Base-by-base conservation (phyloP, 176 grass and related monocot species). In the Rhynchospora breviuscula region DNA sequence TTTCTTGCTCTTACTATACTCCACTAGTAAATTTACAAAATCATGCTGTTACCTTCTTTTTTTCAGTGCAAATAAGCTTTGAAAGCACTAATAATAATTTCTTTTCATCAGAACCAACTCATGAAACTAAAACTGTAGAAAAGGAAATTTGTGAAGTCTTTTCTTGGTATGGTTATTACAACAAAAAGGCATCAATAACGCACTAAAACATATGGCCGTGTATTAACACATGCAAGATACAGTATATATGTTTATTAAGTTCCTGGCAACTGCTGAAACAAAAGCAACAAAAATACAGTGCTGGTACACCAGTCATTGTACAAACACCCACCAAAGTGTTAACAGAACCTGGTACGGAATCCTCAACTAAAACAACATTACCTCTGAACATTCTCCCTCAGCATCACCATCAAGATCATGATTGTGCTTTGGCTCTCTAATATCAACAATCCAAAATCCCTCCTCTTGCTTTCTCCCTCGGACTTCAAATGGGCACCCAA, bases 401-500 rank as follows among this genome's bases (percentile, higher is more conserved):
- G 19, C 45, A 6, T 74, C 70, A 23, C 19, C 70, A 74, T 81
- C 79, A 63, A 40, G 40, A 61, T 57, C 59, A 47, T 81, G 79
- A 81, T 81, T 81, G 59, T 81, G 79, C 43, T 46, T 63, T 8
- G 59, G 58, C 10, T 81, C 61, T 81, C 19, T 63, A 45, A 81
- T 81, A 22, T 81, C 79, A 63, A 81, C 33, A 18, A 59, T 81
- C 79, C 79, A 81, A 81, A 81, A 63, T 7, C 79, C 79, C 40
- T 81, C 79, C 61, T 81, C 61, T 48, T 61, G 59, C 59, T 10
- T 81, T 57, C 48, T 81, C 59, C 79, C 79, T 47, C 79, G 79
- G 4, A 81, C 64, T n/a, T 81, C 61, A 23, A 81, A 81, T 3
- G 79, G 79, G 79, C 79, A 81, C 23, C 79, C 79, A 4, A 47